A percentile compares a stretch with the other conserved stretches of the same genome.
Evolutionary conservation across 2,329 filamentous ascomycete species (phyloP).

Genomic region (Scedosporium aurantiacum): DNA sequence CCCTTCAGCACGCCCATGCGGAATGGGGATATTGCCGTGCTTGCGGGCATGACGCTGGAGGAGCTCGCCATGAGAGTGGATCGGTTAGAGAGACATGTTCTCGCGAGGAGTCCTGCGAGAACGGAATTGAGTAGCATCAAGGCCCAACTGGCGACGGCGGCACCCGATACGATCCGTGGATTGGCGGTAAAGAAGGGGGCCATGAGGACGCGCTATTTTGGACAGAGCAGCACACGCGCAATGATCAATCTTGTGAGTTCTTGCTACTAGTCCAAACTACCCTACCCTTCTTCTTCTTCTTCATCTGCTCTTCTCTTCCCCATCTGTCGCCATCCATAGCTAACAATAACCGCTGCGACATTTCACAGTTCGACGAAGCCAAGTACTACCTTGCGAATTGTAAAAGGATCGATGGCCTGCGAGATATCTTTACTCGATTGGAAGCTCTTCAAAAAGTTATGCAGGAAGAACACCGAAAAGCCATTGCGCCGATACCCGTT

Average conservation of each 20-base stretch:
- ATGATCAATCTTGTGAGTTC: conserved; percentile 39
- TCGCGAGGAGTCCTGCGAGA: conserved; percentile 28
- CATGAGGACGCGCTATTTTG: conserved; percentile 38
- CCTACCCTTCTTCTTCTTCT: conserved; percentile 1
- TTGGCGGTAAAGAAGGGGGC: conserved; percentile 37
- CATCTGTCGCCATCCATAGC: not conserved
- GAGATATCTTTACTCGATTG: conserved; percentile 32
- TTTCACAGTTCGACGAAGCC: conserved; percentile 39
- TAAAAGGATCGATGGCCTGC: conserved; percentile 26
- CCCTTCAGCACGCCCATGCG: conserved; percentile 9
- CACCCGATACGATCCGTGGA: conserved; percentile 35
- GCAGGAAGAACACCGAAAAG: conserved; percentile 34
- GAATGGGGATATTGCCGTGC: conserved; percentile 17
- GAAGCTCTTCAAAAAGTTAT: conserved; percentile 36
- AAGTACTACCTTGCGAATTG: conserved; percentile 36
- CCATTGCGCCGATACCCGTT: conserved; percentile 39
- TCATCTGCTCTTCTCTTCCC: no score
- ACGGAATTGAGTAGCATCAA: conserved; percentile 22
- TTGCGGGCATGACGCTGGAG: conserved; percentile 26
- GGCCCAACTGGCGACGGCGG: conserved; percentile 20
- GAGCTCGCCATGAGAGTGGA: conserved; percentile 40
- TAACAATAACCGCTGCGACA: not conserved
- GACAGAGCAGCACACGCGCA: conserved; percentile 41
- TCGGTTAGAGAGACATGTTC: conserved; percentile 39
- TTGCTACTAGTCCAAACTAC: not conserved